Evolutionary conservation across 2,329 filamentous ascomycete genomes (phyloP), one percentile per base, ranked within the genome.

Genomic region (Aureobasidium sp.): DNA sequence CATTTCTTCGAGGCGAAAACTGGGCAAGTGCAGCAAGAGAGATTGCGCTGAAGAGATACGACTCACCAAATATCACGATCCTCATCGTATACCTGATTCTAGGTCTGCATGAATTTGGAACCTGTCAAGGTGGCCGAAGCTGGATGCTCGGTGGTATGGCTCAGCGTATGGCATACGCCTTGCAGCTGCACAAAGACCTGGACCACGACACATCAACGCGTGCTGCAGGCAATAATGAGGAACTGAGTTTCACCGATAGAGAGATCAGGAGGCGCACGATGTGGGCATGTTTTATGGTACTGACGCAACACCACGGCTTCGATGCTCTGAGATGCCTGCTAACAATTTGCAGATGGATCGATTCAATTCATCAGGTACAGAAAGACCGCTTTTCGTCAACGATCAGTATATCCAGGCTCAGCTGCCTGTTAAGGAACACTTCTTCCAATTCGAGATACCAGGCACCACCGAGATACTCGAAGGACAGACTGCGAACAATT

Each of bases 111-210:
- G 91, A 96, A 64, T 97, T 97, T 62, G 93, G 93, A 53, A 97
- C 91, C 11, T 97, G 93, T 65, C 91, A 97, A 66, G 93, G 93
- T 54, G 91, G 90, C 12, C 81, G 91, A 59, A 96, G 90, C 66
- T 98, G 93, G 93, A 88, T 94, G 56, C 81, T 97, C 58, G 90
- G 90, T 16, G 93, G 93, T 1, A 90, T 95, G 75, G 93, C 91
- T 12, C 90, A 95, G 63, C 81, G 93, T 34, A 97, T 97, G 93
- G 93, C 91, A 7, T 96, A 95, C 68, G 93, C 93, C 12, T 74
- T 98, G 40, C 91, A 97, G 66, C 73, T 98, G 24, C 93, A 98
- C 71, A 87, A 85, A 64, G 93, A 97, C 66, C 77, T 95, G 24
- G 89, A 95, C 58, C 82, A 86, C 63, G 57, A 78, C 93, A 49